Percentiles rank a stretch among this genome's conserved stretches.
phyloP scores from a whole-genome alignment of 139 green algal genomes.

The Micractinium conductrix region DNA sequence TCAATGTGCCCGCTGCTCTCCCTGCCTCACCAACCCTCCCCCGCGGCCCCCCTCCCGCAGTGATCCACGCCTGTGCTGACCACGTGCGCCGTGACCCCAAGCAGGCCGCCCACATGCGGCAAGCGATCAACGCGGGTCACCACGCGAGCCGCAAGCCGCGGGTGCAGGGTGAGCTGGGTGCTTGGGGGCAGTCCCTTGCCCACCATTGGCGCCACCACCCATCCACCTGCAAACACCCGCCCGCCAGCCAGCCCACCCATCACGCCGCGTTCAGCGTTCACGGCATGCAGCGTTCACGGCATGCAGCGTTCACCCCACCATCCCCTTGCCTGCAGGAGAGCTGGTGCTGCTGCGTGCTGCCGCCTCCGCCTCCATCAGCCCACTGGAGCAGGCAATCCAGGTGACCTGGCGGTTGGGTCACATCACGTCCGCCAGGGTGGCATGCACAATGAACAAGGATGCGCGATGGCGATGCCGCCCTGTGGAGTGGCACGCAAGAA shows the following conservation, averaged over 20 bases:
- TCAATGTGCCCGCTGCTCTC: not conserved
- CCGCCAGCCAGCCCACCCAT: no score
- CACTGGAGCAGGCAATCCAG: not conserved
- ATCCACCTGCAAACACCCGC: no score
- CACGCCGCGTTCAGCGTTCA: no score
- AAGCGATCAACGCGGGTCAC: not conserved
- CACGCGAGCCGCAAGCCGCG: not conserved
- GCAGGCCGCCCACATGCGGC: not conserved
- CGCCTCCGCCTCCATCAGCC: not conserved
- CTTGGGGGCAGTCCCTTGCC: no score
- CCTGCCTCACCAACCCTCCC: not conserved
- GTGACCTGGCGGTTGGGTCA: no score
- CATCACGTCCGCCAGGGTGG: no score
- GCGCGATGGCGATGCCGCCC: no score
- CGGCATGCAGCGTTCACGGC: no score
- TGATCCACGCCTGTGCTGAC: not conserved
- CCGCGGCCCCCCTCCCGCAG: not conserved
- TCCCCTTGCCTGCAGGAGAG: not conserved
- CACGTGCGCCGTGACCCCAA: not conserved
- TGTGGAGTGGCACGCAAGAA: no score
- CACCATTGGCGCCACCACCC: no score
- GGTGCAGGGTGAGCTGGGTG: not conserved
- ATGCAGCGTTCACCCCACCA: no score
- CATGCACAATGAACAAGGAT: no score
- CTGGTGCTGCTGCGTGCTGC: not conserved